These are phyloP conservation scores for Eucalyptus curtisii DNA, from an alignment of 345 rosid species.

Conservation along the genomic window DNA sequence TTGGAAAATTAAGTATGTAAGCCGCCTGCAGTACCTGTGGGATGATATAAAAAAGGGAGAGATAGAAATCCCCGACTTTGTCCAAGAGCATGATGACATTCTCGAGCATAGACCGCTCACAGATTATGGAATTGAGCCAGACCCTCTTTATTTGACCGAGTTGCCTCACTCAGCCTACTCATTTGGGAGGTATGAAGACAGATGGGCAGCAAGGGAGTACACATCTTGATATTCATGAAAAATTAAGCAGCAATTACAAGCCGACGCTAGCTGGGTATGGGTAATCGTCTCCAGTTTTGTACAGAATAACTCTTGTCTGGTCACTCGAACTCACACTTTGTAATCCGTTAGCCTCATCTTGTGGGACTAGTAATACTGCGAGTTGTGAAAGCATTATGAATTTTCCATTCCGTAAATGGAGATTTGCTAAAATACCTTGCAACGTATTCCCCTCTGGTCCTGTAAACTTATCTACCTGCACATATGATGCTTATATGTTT, in stretches of 20 bases:
- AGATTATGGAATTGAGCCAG: slow-evolving; percentile 93
- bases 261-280: not conserved
- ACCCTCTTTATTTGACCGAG: slow-evolving; percentile 53
- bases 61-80: slow-evolving; percentile 84
- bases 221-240: slow-evolving; percentile 1
- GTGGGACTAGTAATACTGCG: not conserved
- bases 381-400: not conserved
- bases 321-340: not conserved
- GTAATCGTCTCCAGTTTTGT: not conserved
- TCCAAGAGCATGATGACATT: slow-evolving; percentile 55
- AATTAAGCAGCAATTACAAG: not conserved
- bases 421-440: not conserved
- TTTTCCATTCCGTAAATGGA: not conserved
- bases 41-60: slow-evolving; percentile 71
- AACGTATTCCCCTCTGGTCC: not conserved
- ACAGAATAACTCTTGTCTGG: not conserved
- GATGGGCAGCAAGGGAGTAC: slow-evolving; percentile 52
- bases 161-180: slow-evolving; percentile 42
- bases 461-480: not conserved
- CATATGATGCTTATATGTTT: not conserved
- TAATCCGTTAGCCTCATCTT: not conserved
- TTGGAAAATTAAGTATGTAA: slow-evolving; percentile 87
- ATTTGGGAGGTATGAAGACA: slow-evolving; percentile 47
- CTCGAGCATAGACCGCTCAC: slow-evolving; percentile 87
- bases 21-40: slow-evolving; percentile 87